Evolutionary conservation across 73 alveolate species (phyloP).

Genomic region (Paramecium biaurelia): DNA sequence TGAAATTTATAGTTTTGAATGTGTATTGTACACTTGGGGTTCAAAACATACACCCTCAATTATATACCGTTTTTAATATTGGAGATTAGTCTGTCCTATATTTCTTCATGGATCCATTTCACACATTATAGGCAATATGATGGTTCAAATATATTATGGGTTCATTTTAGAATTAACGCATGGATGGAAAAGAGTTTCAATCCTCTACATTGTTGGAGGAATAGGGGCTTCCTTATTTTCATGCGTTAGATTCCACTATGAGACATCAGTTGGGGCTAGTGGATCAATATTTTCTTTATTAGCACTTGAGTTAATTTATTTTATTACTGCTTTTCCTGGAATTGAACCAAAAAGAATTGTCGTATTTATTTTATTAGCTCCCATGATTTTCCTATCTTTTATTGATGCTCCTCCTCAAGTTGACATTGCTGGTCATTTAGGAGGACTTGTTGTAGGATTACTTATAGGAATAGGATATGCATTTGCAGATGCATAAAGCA

Average conservation of each 20-base stretch:
- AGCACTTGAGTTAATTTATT: constrained; percentile 53
- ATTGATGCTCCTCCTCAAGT: constrained; percentile 51
- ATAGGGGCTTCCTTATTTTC: constrained; percentile 63
- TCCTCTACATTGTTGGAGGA: constrained; percentile 56
- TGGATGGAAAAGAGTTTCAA: constrained; percentile 49
- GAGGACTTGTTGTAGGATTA: constrained; percentile 29
- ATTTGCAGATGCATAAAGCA: background rate
- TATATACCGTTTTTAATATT: constrained; percentile 50
- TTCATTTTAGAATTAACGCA: constrained; percentile 60
- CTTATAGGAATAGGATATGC: constrained; percentile 36
- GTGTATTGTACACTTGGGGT: constrained; percentile 49
- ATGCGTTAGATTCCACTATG: constrained; percentile 51
- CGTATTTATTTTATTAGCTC: constrained; percentile 27
- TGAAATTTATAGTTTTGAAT: constrained; percentile 43
- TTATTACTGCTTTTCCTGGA: constrained; percentile 50
- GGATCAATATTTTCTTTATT: constrained; percentile 57
- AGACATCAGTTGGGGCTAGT: constrained; percentile 66
- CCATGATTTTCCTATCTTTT: constrained; percentile 24
- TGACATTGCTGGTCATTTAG: constrained; percentile 53
- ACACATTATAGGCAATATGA: constrained; percentile 71
- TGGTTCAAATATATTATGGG: constrained; percentile 55
- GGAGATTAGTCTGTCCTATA: constrained; percentile 80
- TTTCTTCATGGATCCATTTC: constrained; percentile 73
- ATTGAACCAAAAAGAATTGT: constrained; percentile 40
- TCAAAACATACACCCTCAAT: constrained; percentile 54